phyloP scores from a whole-genome alignment of 768 basidiomycete genomes.

The Dacryopinax primogenitus region DNA sequence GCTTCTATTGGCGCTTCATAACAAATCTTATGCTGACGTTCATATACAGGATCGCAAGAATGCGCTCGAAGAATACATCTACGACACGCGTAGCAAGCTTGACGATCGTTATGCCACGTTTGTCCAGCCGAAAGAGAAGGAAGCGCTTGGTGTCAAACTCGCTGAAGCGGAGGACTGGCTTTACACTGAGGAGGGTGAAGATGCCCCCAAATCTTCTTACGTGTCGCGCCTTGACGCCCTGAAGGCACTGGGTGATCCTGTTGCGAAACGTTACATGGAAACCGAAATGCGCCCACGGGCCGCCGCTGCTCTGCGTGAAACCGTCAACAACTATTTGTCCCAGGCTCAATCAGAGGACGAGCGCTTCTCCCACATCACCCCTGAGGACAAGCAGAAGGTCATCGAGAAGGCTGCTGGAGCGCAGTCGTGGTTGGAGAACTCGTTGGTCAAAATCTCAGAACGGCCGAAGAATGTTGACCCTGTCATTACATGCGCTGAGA shows the following conservation, averaged over 20 bases:
- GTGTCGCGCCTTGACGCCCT: constrained; percentile 67
- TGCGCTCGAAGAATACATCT: constrained; percentile 96
- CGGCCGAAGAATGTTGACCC: constrained; percentile 79
- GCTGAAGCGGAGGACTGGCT: constrained; percentile 89
- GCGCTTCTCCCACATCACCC: constrained; percentile 77
- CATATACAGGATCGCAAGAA: constrained; percentile 82
- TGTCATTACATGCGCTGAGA: constrained; percentile 65
- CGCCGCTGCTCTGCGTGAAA: constrained; percentile 67
- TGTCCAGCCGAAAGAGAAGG: constrained; percentile 64
- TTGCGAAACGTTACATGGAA: constrained; percentile 73
- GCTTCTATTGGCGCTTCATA: constrained; percentile 19
- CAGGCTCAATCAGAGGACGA: constrained; percentile 78
- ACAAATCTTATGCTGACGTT: constrained; percentile 9
- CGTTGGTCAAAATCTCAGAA: constrained; percentile 75
- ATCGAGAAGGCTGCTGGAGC: constrained; percentile 82
- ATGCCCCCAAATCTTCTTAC: constrained; percentile 92
- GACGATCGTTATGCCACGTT: constrained; percentile 74
- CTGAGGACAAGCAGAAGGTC: constrained; percentile 71
- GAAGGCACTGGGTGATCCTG: constrained; percentile 76
- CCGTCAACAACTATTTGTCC: constrained; percentile 70
- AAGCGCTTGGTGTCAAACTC: constrained; percentile 54
- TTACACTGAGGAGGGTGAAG: constrained; percentile 92
- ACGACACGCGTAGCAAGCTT: constrained; percentile 85
- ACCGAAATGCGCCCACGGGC: constrained; percentile 63
- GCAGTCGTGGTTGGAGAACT: constrained; percentile 94